Base-by-base conservation (phyloP, 176 grass and related monocot genomes). In the Oryza meridionalis region DNA sequence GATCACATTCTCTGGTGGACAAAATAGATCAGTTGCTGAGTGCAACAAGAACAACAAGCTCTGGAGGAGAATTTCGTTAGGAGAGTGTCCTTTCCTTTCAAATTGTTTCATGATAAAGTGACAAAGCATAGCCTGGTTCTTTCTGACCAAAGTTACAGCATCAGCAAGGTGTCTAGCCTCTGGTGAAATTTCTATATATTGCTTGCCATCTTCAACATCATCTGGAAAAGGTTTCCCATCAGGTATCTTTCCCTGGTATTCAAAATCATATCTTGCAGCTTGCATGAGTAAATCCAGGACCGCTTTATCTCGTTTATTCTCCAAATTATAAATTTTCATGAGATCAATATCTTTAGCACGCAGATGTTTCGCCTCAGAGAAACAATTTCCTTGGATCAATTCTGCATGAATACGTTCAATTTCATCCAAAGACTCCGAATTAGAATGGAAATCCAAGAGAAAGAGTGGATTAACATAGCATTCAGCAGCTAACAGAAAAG, bases 131-230 rank as follows among this genome's bases (percentile, higher is more conserved):
- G 79, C 79, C 50, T 98, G 96, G 73, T 95, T 95, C 87, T 92
- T 91, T 85, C 96, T 88, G n/a, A 98, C 92, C 80, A 98, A 89
- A 84, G 96, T 98, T 85, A 98, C 80, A 72, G 93, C 92, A 85
- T 98, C 96, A 82, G 73, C 85, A 25, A 82, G 88, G 25, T 91
- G 67, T 69, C 77, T 78, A 68, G 90, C 92, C 40, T 77, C 75
- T 84, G 80, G 65, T 68, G 82, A 90, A 86, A 98, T 90, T 82
- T 98, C 77, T 84, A 95, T 85, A 76, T 84, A 84, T 63, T 67
- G 76, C 40, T 93, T 87, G 75, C 46, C 61, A 81, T 90, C 87
- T 79, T 85, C 80, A 44, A 70, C 16, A 26, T 77, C 47, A 83
- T 84, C 43, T 74, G 66, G 82, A 86, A 88, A 89, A 65, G 75